These are phyloP conservation scores for Neurospora tetraspora DNA, from an alignment of 495 filamentous ascomycete species.

Conservation along the genomic window DNA sequence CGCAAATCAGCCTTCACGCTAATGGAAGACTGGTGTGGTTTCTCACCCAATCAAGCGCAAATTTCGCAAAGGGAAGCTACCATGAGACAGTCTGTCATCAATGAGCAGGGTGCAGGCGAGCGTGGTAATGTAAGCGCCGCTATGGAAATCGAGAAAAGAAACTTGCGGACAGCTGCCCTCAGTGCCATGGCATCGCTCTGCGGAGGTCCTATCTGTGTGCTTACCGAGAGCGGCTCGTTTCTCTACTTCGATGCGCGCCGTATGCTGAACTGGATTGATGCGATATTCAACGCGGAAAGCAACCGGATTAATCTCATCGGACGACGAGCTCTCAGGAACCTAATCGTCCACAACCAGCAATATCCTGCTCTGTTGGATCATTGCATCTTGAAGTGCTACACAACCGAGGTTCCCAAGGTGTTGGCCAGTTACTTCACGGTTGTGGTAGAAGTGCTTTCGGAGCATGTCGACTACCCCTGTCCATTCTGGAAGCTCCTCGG, in stretches of 20 bases:
- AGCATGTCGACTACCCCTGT: slow-evolving; percentile 67
- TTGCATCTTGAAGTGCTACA: slow-evolving; percentile 82
- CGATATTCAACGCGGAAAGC: slow-evolving; percentile 81
- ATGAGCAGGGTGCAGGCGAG: slow-evolving; percentile 52
- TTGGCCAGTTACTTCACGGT: slow-evolving; percentile 95
- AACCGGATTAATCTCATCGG: slow-evolving; percentile 91
- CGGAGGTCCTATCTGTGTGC: slow-evolving; percentile 81
- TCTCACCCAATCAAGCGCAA: slow-evolving; percentile 80
- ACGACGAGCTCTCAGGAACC: slow-evolving; percentile 76
- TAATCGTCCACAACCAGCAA: slow-evolving; percentile 83
- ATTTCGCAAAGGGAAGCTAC: slow-evolving; percentile 76
- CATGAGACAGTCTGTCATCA: slow-evolving; percentile 72
- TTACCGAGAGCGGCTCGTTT: slow-evolving; percentile 69
- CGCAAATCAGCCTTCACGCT: slow-evolving; percentile 86
- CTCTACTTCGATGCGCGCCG: slow-evolving; percentile 85
- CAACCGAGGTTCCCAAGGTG: slow-evolving; percentile 63
- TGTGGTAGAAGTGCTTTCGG: slow-evolving; percentile 73
- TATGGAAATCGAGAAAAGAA: slow-evolving; percentile 93
- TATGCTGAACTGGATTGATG: slow-evolving; percentile 89
- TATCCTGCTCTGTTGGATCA: slow-evolving; percentile 74
- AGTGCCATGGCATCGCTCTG: slow-evolving; percentile 95
- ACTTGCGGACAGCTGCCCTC: slow-evolving; percentile 78
- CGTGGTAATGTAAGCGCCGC: slow-evolving; percentile 68
- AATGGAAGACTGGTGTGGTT: slow-evolving; percentile 99
- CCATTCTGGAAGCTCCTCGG: slow-evolving; percentile 85